Evolutionary conservation across 2,329 filamentous ascomycete genomes (phyloP).

Genomic region (Diaporthe nobilis): DNA sequence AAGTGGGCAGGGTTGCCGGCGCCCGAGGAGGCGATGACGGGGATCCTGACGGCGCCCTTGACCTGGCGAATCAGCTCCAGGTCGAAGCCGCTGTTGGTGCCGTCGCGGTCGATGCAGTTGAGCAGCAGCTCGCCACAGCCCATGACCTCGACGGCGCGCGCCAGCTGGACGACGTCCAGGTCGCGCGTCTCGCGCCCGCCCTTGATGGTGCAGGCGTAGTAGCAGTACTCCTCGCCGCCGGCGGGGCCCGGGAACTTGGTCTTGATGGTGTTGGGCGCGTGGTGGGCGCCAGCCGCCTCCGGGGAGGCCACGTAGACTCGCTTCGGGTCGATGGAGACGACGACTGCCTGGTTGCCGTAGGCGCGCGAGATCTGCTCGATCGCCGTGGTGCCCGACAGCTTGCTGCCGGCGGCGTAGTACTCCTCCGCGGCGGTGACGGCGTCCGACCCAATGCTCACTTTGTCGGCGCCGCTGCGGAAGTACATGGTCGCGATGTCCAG

Average conservation of each 20-base stretch:
- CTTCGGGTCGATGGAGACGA: slow-evolving; percentile 95
- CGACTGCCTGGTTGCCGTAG: slow-evolving; percentile 97
- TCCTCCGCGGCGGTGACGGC: slow-evolving; percentile 94
- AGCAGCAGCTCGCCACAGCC: slow-evolving; percentile 93
- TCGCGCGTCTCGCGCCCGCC: slow-evolving; percentile 95
- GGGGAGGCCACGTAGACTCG: slow-evolving; percentile 81
- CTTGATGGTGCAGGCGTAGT: slow-evolving; percentile 98
- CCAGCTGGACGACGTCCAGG: slow-evolving; percentile 90
- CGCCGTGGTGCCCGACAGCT: slow-evolving; percentile 84
- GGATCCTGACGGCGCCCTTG: slow-evolving; percentile 88
- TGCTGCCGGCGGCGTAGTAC: slow-evolving; percentile 80
- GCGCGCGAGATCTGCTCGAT: slow-evolving; percentile 95
- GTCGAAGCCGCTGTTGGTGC: slow-evolving; percentile 94
- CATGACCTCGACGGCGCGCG: slow-evolving; percentile 93
- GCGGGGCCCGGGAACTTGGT: slow-evolving; percentile 79
- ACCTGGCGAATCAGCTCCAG: slow-evolving; percentile 91
- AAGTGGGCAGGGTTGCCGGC: slow-evolving; percentile 92
- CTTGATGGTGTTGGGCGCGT: slow-evolving; percentile 79
- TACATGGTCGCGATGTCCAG: slow-evolving; percentile 96
- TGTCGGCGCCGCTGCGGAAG: slow-evolving; percentile 97
- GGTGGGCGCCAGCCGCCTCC: slow-evolving; percentile 73
- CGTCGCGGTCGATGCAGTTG: slow-evolving; percentile 98
- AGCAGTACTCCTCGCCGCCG: slow-evolving; percentile 88
- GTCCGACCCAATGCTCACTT: slow-evolving; percentile 96
- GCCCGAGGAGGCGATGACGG: slow-evolving; percentile 94